Base-by-base conservation (phyloP, 306 rosid species). In the Erythrophleum fordii region DNA sequence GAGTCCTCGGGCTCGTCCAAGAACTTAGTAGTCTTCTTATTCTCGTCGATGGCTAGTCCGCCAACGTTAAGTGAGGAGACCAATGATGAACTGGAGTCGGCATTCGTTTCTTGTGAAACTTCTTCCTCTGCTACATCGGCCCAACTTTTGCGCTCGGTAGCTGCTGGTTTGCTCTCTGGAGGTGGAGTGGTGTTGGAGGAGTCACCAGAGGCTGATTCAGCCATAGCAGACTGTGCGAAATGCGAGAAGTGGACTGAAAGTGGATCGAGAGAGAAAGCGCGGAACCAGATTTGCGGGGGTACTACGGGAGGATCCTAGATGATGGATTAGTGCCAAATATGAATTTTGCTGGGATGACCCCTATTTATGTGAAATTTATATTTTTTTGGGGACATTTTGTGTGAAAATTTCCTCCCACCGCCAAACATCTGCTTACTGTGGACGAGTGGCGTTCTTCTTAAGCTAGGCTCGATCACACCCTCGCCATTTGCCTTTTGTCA, bases 1-100 rank as follows among this genome's bases (percentile, higher is more conserved):
- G 97, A 78, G 82, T 95, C 98, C 0, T 89, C 92, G 16, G 97
- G 97, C 8, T 95, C 98, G 26, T 92, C 97, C n/a, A 92, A 88
- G 23, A 85, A 49, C 79, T 82, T 78, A 28, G 79, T 49, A 6
- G 79, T 17, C 23, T 81, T 79, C 44, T 81, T 77, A 25, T 76
- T 78, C 17, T 87, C 98, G 29, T 76, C 83, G 62, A 92, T 87
- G 22, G 86, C 64, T 69, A 95, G 82, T 0, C 22, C 73, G 37
- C 83, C 92, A 17, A 91, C 70, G 39, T 76, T 78, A 29, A 85
- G 79, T 31, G 91, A 80, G 18, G 82, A 74, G 13, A 44, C 13
- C 65, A 42, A 73, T 4, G 79, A 22, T 0, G 92, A 75, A 68
- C 18, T 72, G 1, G 86, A 72, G 14, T 74, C 60, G 2, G 76